These are phyloP conservation scores for Actinomortierella ambigua DNA, from an alignment of 371 early-diverging fungal genomes.

Conservation along the genomic window DNA sequence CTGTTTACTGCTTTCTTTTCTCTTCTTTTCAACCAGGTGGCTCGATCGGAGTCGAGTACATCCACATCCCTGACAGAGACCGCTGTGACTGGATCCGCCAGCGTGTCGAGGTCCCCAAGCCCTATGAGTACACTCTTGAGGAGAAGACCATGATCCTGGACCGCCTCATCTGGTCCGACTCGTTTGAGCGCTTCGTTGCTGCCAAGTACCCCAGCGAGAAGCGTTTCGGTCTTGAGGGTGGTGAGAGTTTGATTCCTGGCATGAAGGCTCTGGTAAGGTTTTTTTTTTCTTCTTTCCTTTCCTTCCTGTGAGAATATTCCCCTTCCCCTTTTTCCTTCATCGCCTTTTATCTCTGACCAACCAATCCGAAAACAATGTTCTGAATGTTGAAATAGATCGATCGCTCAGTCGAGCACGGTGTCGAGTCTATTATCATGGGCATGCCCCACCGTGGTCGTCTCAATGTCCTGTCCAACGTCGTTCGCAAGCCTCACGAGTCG, in stretches of 20 bases:
- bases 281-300: not conserved
- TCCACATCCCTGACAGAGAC: slow-evolving; percentile 94
- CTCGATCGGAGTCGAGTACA: slow-evolving; percentile 95
- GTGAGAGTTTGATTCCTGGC: slow-evolving; percentile 95
- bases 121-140: slow-evolving; percentile 83
- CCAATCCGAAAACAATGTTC: slow-evolving; percentile 8
- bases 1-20: slow-evolving; percentile 7
- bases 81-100: slow-evolving; percentile 97
- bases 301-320: not conserved
- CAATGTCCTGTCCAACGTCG: slow-evolving; percentile 97
- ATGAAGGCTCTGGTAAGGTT: slow-evolving; percentile 91
- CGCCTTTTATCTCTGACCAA: slow-evolving; percentile 6
- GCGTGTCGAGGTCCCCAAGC: slow-evolving; percentile 88
- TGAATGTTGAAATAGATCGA: slow-evolving; percentile 71
- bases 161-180: slow-evolving; percentile 95
- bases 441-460: slow-evolving; percentile 99
- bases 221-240: slow-evolving; percentile 98
- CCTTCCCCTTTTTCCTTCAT: not conserved
- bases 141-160: slow-evolving; percentile 92
- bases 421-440: slow-evolving; percentile 94
- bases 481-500: slow-evolving; percentile 96
- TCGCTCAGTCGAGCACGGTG: slow-evolving; percentile 91
- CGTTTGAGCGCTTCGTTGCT: slow-evolving; percentile 95
- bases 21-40: slow-evolving; percentile 59
- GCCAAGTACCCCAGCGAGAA: slow-evolving; percentile 95